These are phyloP conservation scores for Dispira simplex DNA, from an alignment of 192 early-diverging fungal species.

Conservation along the genomic window DNA sequence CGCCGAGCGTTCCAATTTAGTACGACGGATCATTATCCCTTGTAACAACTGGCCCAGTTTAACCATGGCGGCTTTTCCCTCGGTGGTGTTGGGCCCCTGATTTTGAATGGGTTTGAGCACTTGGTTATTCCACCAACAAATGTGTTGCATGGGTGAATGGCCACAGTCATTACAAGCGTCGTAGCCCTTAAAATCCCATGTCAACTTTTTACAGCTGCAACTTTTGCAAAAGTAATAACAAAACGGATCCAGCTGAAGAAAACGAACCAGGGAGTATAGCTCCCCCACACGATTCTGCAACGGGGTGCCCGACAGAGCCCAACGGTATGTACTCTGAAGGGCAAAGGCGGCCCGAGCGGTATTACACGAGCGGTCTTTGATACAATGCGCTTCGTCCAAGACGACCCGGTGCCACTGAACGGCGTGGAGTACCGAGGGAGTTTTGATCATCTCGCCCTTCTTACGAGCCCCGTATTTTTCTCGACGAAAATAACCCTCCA, in stretches of 20 bases:
- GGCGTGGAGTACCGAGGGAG: slow-evolving; percentile 47
- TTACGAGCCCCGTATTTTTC: slow-evolving; percentile 52
- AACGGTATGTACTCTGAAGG: slow-evolving; percentile 44
- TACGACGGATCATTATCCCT: slow-evolving; percentile 78
- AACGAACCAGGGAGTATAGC: slow-evolving; percentile 79
- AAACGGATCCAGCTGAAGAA: slow-evolving; percentile 70
- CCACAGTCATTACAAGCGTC: slow-evolving; percentile 37
- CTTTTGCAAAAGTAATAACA: slow-evolving; percentile 74
- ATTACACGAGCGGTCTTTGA: slow-evolving; percentile 74
- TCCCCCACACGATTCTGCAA: slow-evolving; percentile 91
- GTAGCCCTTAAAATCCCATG: slow-evolving; percentile 43
- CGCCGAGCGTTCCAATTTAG: slow-evolving; percentile 74
- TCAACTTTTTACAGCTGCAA: slow-evolving; percentile 50
- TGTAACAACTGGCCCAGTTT: slow-evolving; percentile 66
- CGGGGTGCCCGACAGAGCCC: slow-evolving; percentile 84
- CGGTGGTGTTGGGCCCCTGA: slow-evolving; percentile 36
- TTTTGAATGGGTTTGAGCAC: slow-evolving; percentile 82
- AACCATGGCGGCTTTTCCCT: slow-evolving; percentile 43
- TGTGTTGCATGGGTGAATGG: slow-evolving; percentile 44
- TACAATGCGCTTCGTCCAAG: slow-evolving; percentile 77
- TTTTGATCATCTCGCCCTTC: slow-evolving; percentile 41
- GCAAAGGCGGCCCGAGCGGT: slow-evolving; percentile 76
- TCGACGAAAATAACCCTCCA: slow-evolving; percentile 57
- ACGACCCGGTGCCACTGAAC: slow-evolving; percentile 74
- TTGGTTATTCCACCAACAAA: slow-evolving; percentile 83